Percentiles rank a stretch among this genome's conserved stretches.
Evolutionary conservation across 495 filamentous ascomycete genomes (phyloP).

Genomic region (Hypoxylon intermedium): DNA sequence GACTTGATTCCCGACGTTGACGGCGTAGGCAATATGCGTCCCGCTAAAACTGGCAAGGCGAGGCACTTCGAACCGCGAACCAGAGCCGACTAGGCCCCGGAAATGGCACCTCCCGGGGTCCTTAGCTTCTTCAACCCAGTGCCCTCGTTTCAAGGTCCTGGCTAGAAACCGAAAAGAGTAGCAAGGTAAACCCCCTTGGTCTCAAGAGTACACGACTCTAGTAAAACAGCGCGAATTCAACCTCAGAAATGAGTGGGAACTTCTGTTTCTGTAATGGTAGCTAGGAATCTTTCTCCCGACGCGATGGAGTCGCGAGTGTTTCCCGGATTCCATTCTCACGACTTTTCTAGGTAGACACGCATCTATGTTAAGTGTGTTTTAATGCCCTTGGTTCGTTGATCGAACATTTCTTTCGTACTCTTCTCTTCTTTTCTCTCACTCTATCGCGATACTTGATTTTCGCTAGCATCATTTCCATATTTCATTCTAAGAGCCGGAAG

Average conservation of each 20-base stretch:
- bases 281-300: constrained; percentile 4
- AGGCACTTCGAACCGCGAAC: constrained; percentile 25
- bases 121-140: constrained; percentile 29
- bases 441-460: background rate
- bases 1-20: background rate
- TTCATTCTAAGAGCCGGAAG: constrained; percentile 21
- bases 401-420: constrained; percentile 17
- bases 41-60: constrained; percentile 26
- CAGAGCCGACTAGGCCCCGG: constrained; percentile 17
- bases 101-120: constrained; percentile 32
- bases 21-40: background rate
- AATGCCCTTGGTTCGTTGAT: constrained; percentile 22
- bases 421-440: constrained; percentile 10
- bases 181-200: constrained; percentile 31
- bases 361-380: constrained; percentile 23
- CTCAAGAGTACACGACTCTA: constrained; percentile 18
- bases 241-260: constrained; percentile 9
- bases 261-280: constrained; percentile 2
- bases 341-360: constrained; percentile 7
- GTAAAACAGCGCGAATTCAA: constrained; percentile 10
- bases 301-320: constrained; percentile 25
- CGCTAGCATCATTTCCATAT: constrained; percentile 4
- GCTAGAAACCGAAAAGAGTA: constrained; percentile 33
- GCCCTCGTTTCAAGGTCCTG: constrained; percentile 37
- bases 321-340: background rate